phyloP scores from a whole-genome alignment of 495 filamentous ascomycete genomes.

The Hyphodiscus hymeniophilus region DNA sequence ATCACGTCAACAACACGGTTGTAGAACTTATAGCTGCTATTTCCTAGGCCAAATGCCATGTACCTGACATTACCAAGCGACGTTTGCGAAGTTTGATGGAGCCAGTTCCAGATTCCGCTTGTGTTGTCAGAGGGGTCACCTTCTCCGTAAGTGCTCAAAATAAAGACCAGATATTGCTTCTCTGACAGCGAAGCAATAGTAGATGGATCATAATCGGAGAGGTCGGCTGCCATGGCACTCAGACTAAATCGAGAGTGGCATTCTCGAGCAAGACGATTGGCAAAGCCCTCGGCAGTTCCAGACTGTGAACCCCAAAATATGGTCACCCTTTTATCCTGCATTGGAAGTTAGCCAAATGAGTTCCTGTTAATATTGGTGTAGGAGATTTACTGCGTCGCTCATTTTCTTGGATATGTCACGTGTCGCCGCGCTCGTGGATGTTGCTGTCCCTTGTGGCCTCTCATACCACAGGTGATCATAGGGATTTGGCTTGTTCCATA shows the following conservation, averaged over 20 bases:
- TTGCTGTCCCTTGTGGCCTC: constrained; percentile 23
- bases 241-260: constrained; percentile 35
- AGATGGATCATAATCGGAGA: constrained; percentile 41
- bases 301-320: constrained; percentile 51
- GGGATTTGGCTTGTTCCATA: constrained; percentile 28
- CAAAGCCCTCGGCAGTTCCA: constrained; percentile 44
- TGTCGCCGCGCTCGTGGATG: constrained; percentile 6
- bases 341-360: too few species aligned
- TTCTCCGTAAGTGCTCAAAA: constrained; percentile 47
- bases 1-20: constrained; percentile 11
- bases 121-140: constrained; percentile 29
- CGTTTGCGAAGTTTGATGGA: constrained; percentile 16
- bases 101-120: constrained; percentile 36
- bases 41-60: constrained; percentile 27
- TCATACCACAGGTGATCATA: constrained; percentile 27
- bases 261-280: constrained; percentile 37
- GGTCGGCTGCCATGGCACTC: constrained; percentile 36
- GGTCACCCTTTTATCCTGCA: constrained; percentile 29
- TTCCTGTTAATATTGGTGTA: too few species aligned
- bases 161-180: constrained; percentile 38
- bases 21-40: constrained; percentile 18
- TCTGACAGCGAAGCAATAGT: constrained; percentile 31
- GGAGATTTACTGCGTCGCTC: too few species aligned
- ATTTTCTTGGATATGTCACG: constrained; percentile 28
- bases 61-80: too few species aligned